These are phyloP conservation scores for Leptographium galeiforme DNA, from an alignment of 2,329 filamentous ascomycete species.

Conservation along the genomic window DNA sequence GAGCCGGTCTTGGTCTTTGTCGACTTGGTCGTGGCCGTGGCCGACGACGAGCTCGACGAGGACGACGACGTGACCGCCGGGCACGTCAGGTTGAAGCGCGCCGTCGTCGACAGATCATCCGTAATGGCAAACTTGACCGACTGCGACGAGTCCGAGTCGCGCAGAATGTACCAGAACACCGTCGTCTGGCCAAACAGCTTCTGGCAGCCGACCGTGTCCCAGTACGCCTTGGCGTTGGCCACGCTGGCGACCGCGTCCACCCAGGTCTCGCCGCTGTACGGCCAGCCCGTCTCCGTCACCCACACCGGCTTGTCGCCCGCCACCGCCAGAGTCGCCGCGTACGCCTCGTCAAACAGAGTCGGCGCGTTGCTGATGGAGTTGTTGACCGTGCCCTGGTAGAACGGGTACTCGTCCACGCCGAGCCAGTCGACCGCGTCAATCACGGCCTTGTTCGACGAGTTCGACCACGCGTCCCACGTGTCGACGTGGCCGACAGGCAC, in stretches of 20 bases:
- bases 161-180: conserved; percentile 49
- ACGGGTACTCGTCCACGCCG: conserved; percentile 53
- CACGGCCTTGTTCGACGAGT: conserved; percentile 44
- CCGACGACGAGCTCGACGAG: conserved; percentile 7
- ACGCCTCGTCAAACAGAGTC: conserved; percentile 39
- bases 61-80: conserved; percentile 16
- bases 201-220: conserved; percentile 46
- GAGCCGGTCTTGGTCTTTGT: no score
- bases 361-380: conserved; percentile 42
- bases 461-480: conserved; percentile 52
- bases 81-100: conserved; percentile 41
- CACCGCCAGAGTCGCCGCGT: conserved; percentile 28
- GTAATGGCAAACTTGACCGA: conserved; percentile 44
- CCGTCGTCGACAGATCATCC: conserved; percentile 35
- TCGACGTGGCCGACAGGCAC: conserved; percentile 51
- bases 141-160: conserved; percentile 48
- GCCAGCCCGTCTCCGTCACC: conserved; percentile 34
- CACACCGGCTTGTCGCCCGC: conserved; percentile 17
- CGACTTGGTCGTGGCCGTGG: conserved; percentile 1
- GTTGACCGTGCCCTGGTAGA: conserved; percentile 45
- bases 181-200: conserved; percentile 40
- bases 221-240: conserved; percentile 50
- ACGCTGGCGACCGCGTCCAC: conserved; percentile 41
- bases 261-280: conserved; percentile 37
- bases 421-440: conserved; percentile 51